Evolutionary conservation across 2,329 filamentous ascomycete species (phyloP).

Genomic region (Aureobasidium sp.): DNA sequence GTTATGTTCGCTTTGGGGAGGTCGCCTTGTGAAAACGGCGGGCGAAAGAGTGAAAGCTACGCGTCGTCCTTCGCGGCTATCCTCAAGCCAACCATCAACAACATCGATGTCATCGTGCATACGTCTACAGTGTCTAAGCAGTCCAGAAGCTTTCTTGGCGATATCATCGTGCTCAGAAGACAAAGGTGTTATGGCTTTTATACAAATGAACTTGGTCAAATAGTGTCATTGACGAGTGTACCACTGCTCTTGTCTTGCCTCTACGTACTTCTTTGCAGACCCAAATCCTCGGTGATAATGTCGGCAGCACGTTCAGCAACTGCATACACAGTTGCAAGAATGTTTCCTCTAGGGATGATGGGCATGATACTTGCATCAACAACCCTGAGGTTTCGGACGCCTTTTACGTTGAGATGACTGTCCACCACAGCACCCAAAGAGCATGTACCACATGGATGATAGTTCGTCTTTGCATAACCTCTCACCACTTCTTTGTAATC

Average conservation of each 20-base stretch:
- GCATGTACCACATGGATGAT: conserved; percentile 35
- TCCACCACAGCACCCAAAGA: conserved; percentile 25
- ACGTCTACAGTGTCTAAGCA: no score
- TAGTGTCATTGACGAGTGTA: no score
- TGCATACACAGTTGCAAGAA: conserved; percentile 20
- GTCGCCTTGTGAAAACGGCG: no score
- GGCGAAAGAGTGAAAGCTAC: no score
- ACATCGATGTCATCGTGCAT: no score
- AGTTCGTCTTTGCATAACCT: conserved; percentile 19
- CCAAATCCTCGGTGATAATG: conserved; percentile 17
- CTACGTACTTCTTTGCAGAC: background rate
- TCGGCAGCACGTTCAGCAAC: conserved; percentile 32
- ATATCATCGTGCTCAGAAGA: no score
- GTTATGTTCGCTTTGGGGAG: no score
- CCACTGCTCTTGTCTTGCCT: background rate
- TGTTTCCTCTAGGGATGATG: conserved; percentile 25
- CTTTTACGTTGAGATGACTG: conserved; percentile 18
- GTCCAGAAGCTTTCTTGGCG: no score
- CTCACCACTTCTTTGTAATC: conserved; percentile 16
- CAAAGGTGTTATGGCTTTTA: no score
- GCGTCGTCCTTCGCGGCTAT: no score
- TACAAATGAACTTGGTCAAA: no score
- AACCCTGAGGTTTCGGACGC: conserved; percentile 29
- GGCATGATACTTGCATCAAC: conserved; percentile 37
- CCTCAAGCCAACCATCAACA: no score